phyloP scores from a whole-genome alignment of 352 stramenopile genomes.

The Phytophthora litchii region DNA sequence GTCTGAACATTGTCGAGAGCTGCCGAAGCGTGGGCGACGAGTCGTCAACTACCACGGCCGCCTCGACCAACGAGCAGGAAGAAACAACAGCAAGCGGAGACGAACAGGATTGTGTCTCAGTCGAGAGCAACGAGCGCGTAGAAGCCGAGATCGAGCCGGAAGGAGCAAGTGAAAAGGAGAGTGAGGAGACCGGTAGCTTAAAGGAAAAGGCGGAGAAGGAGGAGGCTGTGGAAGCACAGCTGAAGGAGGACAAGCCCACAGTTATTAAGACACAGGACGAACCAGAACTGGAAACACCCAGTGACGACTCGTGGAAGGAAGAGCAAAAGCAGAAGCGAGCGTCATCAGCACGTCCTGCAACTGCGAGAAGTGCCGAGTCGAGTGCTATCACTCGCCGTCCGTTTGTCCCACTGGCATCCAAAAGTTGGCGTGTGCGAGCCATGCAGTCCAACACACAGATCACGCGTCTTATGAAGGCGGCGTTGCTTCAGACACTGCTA shows the following conservation, averaged over 20 bases:
- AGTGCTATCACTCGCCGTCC: slow-evolving; percentile 31
- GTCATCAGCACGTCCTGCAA: slow-evolving; percentile 17
- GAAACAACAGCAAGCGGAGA: slow-evolving; percentile 12
- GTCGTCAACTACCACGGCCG: slow-evolving; percentile 21
- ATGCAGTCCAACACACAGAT: slow-evolving; percentile 72
- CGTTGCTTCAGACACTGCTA: slow-evolving; percentile 84
- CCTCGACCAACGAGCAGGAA: slow-evolving; percentile 18
- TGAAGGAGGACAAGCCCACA: slow-evolving; percentile 23
- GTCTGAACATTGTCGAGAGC: slow-evolving; percentile 16
- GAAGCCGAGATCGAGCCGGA: slow-evolving; percentile 26
- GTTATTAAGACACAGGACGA: slow-evolving; percentile 28
- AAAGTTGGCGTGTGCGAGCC: slow-evolving; percentile 54
- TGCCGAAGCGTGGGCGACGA: slow-evolving; percentile 21
- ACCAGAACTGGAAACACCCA: slow-evolving; percentile 28
- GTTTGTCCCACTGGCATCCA: slow-evolving; percentile 56
- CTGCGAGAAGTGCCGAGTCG: slow-evolving; percentile 32
- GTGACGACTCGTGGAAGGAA: slow-evolving; percentile 30
- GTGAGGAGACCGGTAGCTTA: slow-evolving; percentile 18
- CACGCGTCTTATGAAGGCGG: slow-evolving; percentile 78
- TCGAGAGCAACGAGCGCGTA: slow-evolving; percentile 8
- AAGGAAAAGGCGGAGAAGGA: slow-evolving; percentile 24
- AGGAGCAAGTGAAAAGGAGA: slow-evolving; percentile 28
- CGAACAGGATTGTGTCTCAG: slow-evolving; percentile 8
- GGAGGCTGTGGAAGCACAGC: slow-evolving; percentile 5
- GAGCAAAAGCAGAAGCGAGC: slow-evolving; percentile 15